phyloP scores from a whole-genome alignment of 2,329 filamentous ascomycete species.

The Mycocentrospora acerina region DNA sequence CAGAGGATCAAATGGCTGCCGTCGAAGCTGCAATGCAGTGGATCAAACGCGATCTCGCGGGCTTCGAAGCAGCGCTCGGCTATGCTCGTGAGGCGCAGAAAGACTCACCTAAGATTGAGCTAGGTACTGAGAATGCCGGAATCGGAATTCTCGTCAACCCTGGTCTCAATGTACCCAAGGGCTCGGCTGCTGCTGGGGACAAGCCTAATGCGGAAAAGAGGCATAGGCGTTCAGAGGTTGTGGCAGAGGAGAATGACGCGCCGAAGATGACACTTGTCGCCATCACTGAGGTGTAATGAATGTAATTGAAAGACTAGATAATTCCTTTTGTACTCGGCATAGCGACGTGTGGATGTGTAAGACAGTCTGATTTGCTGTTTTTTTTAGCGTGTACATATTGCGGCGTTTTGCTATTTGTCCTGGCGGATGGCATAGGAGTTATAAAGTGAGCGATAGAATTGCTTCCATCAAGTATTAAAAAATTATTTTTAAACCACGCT shows the following conservation, averaged over 20 bases:
- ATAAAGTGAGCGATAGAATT: too few species aligned
- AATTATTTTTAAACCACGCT: too few species aligned
- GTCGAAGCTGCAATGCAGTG: constrained; percentile 37
- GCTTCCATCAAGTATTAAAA: too few species aligned
- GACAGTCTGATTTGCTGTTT: constrained; percentile 3
- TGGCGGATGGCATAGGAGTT: too few species aligned
- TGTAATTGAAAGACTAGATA: too few species aligned
- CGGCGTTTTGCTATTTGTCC: too few species aligned
- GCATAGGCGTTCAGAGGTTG: constrained; percentile 32
- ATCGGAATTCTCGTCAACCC: constrained; percentile 42
- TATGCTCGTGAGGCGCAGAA: constrained; percentile 51
- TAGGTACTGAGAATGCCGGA: constrained; percentile 51
- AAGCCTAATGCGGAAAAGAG: constrained; percentile 12
- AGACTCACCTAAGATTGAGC: constrained; percentile 52
- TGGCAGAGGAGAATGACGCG: constrained; percentile 30
- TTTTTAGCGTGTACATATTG: background rate
- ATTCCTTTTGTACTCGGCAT: constrained; percentile 1
- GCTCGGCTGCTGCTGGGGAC: constrained; percentile 41
- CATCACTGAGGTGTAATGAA: constrained; percentile 43
- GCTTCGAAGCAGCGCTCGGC: constrained; percentile 52
- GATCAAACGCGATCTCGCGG: constrained; percentile 52
- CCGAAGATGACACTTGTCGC: constrained; percentile 45
- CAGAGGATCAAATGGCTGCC: constrained; percentile 28
- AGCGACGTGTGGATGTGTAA: constrained; percentile 1
- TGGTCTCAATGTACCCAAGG: constrained; percentile 41